Conservation (phyloP, 768 basidiomycete species). For the Suillus fuscotomentosus region DNA sequence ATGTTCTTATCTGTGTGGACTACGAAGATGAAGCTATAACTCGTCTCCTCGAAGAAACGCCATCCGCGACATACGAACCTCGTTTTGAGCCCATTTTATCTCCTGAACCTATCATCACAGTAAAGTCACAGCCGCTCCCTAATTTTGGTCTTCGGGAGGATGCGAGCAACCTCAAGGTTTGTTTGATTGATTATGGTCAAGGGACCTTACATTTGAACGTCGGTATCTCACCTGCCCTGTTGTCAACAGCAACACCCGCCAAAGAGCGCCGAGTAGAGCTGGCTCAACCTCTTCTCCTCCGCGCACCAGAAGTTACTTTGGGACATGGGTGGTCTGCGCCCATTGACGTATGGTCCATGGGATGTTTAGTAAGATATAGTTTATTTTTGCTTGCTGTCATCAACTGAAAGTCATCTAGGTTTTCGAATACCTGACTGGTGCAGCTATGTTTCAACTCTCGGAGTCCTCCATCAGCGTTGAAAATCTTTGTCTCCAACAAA, state of each 20-base stretch:
- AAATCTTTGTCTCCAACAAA: slow-evolving; percentile 15
- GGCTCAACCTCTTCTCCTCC: slow-evolving; percentile 15
- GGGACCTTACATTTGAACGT: not conserved
- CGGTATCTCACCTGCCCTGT: not conserved
- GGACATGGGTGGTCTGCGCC: slow-evolving; percentile 16
- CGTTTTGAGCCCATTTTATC: slow-evolving; percentile 15
- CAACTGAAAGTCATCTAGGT: slow-evolving; percentile 4
- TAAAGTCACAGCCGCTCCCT: slow-evolving; percentile 26
- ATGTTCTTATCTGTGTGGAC: slow-evolving; percentile 13
- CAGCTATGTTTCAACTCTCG: slow-evolving; percentile 1
- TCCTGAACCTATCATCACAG: slow-evolving; percentile 23
- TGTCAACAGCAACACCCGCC: not conserved
- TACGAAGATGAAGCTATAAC: not conserved
- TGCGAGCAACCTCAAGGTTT: slow-evolving; percentile 16
- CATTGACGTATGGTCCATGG: slow-evolving; percentile 28
- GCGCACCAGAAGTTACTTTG: slow-evolving; percentile 28
- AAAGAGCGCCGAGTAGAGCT: not conserved
- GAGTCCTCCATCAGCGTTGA: not conserved
- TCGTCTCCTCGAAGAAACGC: slow-evolving; percentile 4
- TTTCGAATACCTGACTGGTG: slow-evolving; percentile 8
- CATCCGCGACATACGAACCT: slow-evolving; percentile 13
- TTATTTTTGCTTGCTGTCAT: not conserved
- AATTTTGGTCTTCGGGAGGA: slow-evolving; percentile 12
- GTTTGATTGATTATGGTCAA: slow-evolving; percentile 20
- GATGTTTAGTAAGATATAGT: slow-evolving; percentile 21